These are phyloP conservation scores for Podospora pseudoanserina DNA, from an alignment of 495 filamentous ascomycete genomes.

Conservation along the genomic window DNA sequence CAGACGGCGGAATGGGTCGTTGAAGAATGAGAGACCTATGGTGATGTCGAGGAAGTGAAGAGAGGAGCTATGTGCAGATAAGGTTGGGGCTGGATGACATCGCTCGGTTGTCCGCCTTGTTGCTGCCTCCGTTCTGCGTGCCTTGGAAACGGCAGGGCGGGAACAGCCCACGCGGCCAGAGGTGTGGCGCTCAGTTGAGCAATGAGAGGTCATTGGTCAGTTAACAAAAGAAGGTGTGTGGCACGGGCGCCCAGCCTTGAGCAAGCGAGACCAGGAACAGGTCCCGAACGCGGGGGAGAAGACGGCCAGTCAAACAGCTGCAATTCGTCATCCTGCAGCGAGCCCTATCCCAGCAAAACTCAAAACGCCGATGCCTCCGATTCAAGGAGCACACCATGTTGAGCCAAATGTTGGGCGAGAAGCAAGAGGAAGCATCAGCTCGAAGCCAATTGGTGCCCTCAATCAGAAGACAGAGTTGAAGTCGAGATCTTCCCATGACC, in stretches of 20 bases:
- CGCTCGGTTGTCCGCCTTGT: not conserved
- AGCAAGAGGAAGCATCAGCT: not conserved
- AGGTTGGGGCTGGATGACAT: constrained; percentile 11
- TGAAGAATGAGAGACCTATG: not conserved
- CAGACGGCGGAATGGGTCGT: not conserved
- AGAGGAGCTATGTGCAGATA: not conserved
- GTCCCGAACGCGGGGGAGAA: constrained; percentile 6
- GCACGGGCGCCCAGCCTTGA: constrained; percentile 4
- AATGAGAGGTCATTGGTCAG: not conserved
- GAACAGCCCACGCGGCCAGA: not conserved
- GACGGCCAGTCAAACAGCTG: constrained; percentile 9
- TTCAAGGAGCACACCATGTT: constrained; percentile 11
- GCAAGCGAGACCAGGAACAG: not conserved
- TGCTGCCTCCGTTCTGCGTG: not conserved
- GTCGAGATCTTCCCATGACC: not conserved
- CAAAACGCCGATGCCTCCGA: not conserved
- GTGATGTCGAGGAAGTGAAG: constrained; percentile 1
- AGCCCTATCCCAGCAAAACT: not conserved
- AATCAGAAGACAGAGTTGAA: not conserved
- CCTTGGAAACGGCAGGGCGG: constrained; percentile 11
- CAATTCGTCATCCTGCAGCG: constrained; percentile 17
- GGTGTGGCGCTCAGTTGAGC: not conserved
- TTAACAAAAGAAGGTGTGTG: constrained; percentile 1
- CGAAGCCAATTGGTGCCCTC: not conserved
- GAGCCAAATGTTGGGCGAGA: constrained; percentile 2